phyloP scores from a whole-genome alignment of 2,329 filamentous ascomycete genomes.

The Zalaria sp. region DNA sequence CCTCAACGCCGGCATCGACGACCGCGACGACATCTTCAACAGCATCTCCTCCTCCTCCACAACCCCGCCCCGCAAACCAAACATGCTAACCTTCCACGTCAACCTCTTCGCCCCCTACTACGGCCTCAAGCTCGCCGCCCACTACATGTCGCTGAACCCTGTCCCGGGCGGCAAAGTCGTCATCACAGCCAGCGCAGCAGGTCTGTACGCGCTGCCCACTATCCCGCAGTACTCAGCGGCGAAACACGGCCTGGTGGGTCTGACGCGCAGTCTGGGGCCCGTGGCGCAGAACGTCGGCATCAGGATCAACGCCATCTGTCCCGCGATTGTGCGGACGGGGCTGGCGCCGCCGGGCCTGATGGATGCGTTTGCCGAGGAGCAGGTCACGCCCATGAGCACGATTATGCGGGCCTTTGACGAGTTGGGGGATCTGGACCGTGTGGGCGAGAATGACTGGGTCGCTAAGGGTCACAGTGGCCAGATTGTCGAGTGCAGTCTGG shows the following conservation, averaged over 20 bases:
- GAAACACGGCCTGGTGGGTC: constrained; percentile 28
- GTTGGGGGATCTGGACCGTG: constrained; percentile 12
- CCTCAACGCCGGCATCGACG: constrained; percentile 21
- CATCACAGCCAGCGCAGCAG: constrained; percentile 19
- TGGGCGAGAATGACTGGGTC: constrained; percentile 14
- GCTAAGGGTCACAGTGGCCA: constrained; percentile 11
- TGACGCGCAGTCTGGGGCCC: constrained; percentile 21
- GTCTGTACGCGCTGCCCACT: constrained; percentile 18
- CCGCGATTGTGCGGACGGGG: constrained; percentile 24
- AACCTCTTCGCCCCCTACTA: constrained; percentile 20
- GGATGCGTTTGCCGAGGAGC: constrained; percentile 22
- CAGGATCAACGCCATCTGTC: constrained; percentile 26
- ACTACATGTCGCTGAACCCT: constrained; percentile 19
- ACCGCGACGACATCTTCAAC: constrained; percentile 20
- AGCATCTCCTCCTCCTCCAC: constrained; percentile 8
- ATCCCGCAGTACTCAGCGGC: constrained; percentile 26
- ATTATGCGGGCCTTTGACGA: constrained; percentile 25
- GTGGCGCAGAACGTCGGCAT: constrained; percentile 20
- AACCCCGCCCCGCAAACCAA: constrained; percentile 16
- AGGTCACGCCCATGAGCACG: constrained; percentile 26
- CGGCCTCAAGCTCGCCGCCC: constrained; percentile 22
- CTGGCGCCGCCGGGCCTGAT: constrained; percentile 24
- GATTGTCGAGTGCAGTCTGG: constrained; percentile 14
- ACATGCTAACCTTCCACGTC: constrained; percentile 20
- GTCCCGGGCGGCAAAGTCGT: constrained; percentile 16